A percentile compares a stretch with the other conserved stretches of the same genome.
phyloP scores from a whole-genome alignment of 352 stramenopile genomes.

The Phytopythium montanum region DNA sequence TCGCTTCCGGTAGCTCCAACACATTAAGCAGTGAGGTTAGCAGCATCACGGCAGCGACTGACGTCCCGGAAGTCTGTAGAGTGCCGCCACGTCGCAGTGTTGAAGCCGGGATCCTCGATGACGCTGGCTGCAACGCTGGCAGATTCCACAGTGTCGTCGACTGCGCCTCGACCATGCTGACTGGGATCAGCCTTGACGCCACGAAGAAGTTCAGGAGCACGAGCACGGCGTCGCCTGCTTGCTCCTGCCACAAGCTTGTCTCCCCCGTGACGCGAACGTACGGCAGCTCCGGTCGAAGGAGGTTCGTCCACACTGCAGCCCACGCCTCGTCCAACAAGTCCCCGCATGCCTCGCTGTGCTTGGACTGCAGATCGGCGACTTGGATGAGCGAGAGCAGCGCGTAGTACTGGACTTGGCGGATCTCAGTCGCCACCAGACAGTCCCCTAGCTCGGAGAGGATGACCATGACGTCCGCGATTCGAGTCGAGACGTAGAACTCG shows the following conservation, averaged over 20 bases:
- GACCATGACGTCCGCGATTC: conserved; percentile 57
- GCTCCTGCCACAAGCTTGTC: conserved; percentile 32
- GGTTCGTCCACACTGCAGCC: conserved; percentile 36
- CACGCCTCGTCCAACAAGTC: conserved; percentile 42
- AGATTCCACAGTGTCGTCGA: conserved; percentile 37
- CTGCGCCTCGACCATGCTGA: conserved; percentile 23
- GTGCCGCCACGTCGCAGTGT: not conserved
- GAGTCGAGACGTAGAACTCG: conserved; percentile 47
- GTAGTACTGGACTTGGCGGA: conserved; percentile 47
- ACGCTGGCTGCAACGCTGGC: conserved; percentile 29
- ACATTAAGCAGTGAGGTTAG: conserved; percentile 5
- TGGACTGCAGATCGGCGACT: conserved; percentile 33
- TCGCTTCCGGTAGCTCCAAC: not conserved
- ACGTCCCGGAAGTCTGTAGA: not conserved
- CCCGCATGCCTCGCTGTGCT: conserved; percentile 24
- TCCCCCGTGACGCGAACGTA: conserved; percentile 45
- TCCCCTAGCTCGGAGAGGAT: conserved; percentile 41
- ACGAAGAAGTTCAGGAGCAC: conserved; percentile 44
- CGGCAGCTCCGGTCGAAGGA: conserved; percentile 52
- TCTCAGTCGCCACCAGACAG: conserved; percentile 40
- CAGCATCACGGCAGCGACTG: not conserved
- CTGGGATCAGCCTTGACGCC: conserved; percentile 37
- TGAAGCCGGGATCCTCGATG: not conserved
- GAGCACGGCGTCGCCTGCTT: conserved; percentile 48
- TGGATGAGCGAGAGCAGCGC: conserved; percentile 45